Base-by-base conservation (phyloP, 805 yeast species). In the Kodamaea laetipori region DNA sequence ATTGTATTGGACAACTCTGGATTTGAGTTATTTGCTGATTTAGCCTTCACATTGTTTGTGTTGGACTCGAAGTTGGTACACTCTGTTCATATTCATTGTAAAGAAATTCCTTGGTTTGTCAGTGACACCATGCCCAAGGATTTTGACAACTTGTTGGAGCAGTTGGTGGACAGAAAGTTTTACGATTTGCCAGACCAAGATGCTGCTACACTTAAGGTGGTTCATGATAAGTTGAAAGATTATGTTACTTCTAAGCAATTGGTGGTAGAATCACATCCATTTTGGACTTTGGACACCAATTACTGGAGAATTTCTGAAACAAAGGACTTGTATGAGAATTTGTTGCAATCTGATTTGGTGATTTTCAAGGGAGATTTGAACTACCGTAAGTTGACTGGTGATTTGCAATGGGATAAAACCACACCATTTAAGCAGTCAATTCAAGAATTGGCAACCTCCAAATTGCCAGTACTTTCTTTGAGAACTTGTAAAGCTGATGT, bases 401-500 rank as follows among this genome's bases (percentile, higher is more conserved):
- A 94, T 58, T 77, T 90, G 64, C 74, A 74, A 54, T 94, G 99
- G 99, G 81, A 81, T 13, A 76, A 84, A 45, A 79, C 89, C 2
- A 87, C 96, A 0, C 76, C 90, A 2, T 95, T 92, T 69, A 53
- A 48, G 3, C 62, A 66, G 0, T 92, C 96, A 4, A 76, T 92
- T 47, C 86, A 86, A 43, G 76, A 79, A 3, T 72, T 92, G 51
- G 84, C 85, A 1, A 51, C 64, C 0, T 75, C 82, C 23, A 82
- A 82, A 6, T 69, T 94, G 43, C 82, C 81, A 11, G 54, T 88
- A 19, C 70, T 89, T 46, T 78, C 95, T 25, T 74, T 94, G 55
- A 81, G 99, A 71, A 94, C 98, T 2, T 84, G 96, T 63, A 94
- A 94, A 67, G 97, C 98, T 1, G 99, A 94, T 61, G 98, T 90